A percentile compares a stretch with the other conserved stretches of the same genome.
phyloP scores from a whole-genome alignment of 2,329 filamentous ascomycete species.

The Aspergillus sp. region DNA sequence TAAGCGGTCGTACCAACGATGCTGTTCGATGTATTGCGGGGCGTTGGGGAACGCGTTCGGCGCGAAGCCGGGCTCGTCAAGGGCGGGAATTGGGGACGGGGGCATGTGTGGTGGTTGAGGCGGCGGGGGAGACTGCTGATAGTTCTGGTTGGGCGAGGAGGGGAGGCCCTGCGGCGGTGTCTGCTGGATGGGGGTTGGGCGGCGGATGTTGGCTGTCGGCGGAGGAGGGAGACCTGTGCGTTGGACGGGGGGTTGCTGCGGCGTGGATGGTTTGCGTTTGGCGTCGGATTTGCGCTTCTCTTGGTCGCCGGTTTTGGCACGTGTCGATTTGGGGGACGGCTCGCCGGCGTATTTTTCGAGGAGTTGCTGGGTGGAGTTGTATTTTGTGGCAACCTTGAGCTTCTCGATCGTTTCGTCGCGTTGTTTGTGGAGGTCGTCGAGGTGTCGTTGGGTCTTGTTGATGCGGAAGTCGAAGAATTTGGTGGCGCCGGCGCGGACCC shows the following conservation, averaged over 20 bases:
- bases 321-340: constrained; percentile 42
- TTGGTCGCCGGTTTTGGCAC: constrained; percentile 20
- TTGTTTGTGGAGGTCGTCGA: constrained; percentile 75
- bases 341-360: constrained; percentile 88
- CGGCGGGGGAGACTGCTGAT: constrained; percentile 26
- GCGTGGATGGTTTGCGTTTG: constrained; percentile 16
- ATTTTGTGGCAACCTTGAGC: constrained; percentile 91
- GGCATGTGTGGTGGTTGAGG: constrained; percentile 8
- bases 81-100: constrained; percentile 13
- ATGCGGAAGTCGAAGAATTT: constrained; percentile 80
- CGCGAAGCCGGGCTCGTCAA: constrained; percentile 45
- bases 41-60: constrained; percentile 45
- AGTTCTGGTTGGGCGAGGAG: constrained; percentile 23
- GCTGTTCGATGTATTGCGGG: constrained; percentile 37
- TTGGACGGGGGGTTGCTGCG: constrained; percentile 31
- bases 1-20: constrained; percentile 92
- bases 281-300: constrained; percentile 20
- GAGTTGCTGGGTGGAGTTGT: constrained; percentile 88
- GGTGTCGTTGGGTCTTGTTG: constrained; percentile 62
- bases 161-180: background rate
- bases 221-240: constrained; percentile 58
- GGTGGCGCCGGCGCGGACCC: constrained; percentile 63
- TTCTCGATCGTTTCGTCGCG: constrained; percentile 86
- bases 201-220: constrained; percentile 62
- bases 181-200: constrained; percentile 15